Evolutionary conservation across 176 grass and related monocot species (phyloP).

Genomic region (Musa beccarii): DNA sequence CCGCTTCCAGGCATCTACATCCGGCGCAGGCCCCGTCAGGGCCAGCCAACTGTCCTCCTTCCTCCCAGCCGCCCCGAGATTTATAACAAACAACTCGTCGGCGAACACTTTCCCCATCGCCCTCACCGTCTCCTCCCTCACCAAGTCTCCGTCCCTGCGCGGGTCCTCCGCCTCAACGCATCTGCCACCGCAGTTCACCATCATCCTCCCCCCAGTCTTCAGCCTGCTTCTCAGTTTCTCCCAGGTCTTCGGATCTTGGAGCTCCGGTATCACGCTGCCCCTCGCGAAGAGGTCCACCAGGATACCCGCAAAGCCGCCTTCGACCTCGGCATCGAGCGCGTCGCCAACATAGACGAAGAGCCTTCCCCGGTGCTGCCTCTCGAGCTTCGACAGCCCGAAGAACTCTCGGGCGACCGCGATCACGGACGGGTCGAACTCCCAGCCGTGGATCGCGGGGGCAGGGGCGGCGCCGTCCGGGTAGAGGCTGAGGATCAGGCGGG

Average conservation of each 20-base stretch:
- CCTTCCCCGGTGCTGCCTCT: slow-evolving; percentile 31
- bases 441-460: slow-evolving; percentile 38
- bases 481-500: slow-evolving; percentile 48
- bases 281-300: slow-evolving; percentile 66
- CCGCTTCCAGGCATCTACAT: slow-evolving; percentile 45
- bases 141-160: slow-evolving; percentile 43
- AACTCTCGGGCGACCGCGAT: slow-evolving; percentile 58
- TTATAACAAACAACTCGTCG: slow-evolving; percentile 41
- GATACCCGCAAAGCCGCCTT: slow-evolving; percentile 48
- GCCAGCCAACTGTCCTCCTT: slow-evolving; percentile 56
- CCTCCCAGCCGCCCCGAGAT: slow-evolving; percentile 16
- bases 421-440: slow-evolving; percentile 65
- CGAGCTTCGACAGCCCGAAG: slow-evolving; percentile 57
- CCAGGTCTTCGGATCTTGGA: slow-evolving; percentile 55
- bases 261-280: slow-evolving; percentile 63
- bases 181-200: slow-evolving; percentile 72
- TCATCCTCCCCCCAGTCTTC: slow-evolving; percentile 34
- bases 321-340: slow-evolving; percentile 34
- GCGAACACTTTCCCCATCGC: slow-evolving; percentile 48
- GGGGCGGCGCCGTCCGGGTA: slow-evolving; percentile 25
- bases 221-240: slow-evolving; percentile 30
- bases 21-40: slow-evolving; percentile 32
- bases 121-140: slow-evolving; percentile 46
- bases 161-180: slow-evolving; percentile 69
- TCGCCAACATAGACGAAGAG: slow-evolving; percentile 46